phyloP scores from a whole-genome alignment of 345 rosid genomes.

The Schrenkiella parvula region DNA sequence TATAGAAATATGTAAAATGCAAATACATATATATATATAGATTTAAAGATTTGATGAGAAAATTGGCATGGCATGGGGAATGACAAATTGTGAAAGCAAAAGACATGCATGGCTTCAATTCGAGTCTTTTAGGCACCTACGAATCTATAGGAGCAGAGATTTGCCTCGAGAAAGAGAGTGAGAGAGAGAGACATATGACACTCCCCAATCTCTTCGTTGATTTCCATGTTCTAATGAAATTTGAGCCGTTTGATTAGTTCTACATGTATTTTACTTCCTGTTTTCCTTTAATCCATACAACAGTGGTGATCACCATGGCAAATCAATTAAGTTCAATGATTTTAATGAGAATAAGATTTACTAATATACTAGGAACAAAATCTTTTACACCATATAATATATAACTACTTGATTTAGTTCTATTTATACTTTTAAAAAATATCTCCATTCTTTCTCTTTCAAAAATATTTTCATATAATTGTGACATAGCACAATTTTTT shows the following conservation, averaged over 20 bases:
- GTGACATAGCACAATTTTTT: too few species aligned
- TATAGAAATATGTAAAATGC: neutral
- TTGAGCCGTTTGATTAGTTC: neutral
- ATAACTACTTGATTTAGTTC: neutral
- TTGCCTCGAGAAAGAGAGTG: slow-evolving; percentile 31
- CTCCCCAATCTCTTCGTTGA: slow-evolving; percentile 24
- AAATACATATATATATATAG: neutral
- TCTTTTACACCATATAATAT: neutral
- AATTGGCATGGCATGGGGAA: slow-evolving; percentile 30
- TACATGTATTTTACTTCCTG: neutral
- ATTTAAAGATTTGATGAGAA: slow-evolving; percentile 8
- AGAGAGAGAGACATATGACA: neutral
- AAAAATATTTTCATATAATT: too few species aligned
- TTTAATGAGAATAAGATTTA: neutral
- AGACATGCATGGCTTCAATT: slow-evolving; percentile 36
- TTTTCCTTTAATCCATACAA: neutral
- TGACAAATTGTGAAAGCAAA: slow-evolving; percentile 32
- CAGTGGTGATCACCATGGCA: neutral
- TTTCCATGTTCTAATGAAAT: slow-evolving; percentile 16
- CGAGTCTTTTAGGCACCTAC: slow-evolving; percentile 28
- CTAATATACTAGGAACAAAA: neutral
- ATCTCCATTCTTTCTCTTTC: neutral
- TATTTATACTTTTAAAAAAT: neutral
- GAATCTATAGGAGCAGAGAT: slow-evolving; percentile 32
- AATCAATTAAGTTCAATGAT: neutral